Evolutionary conservation across 495 filamentous ascomycete genomes (phyloP).

Genomic region (Trichodelitschia bisporula): DNA sequence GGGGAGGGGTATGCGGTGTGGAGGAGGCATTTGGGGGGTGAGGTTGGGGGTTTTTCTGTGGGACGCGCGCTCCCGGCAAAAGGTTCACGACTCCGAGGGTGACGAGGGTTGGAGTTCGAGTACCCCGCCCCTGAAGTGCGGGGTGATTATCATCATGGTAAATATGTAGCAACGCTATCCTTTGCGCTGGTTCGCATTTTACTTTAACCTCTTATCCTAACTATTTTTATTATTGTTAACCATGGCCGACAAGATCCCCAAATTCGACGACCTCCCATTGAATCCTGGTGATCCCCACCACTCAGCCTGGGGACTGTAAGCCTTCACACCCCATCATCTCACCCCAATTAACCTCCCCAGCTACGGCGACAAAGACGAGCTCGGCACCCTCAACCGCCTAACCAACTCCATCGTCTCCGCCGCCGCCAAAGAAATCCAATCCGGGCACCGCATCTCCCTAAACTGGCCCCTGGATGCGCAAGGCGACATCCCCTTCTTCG

Average conservation of each 20-base stretch:
- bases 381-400: constrained; percentile 15
- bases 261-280: constrained; percentile 2
- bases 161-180: no score
- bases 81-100: no score
- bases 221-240: no score
- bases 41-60: no score
- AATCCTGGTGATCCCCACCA: constrained; percentile 1
- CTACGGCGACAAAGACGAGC: constrained; percentile 15
- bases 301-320: constrained; percentile 5
- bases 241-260: not conserved
- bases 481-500: constrained; percentile 14
- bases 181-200: no score
- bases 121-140: no score
- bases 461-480: constrained; percentile 17
- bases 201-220: no score
- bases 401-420: constrained; percentile 12
- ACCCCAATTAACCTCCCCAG: constrained; percentile 1
- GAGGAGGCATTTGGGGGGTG: no score
- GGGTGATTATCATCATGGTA: no score
- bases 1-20: no score
- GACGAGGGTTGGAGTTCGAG: no score
- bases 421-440: constrained; percentile 14
- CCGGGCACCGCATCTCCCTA: constrained; percentile 13
- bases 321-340: not conserved
- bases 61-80: no score